Base-by-base conservation (phyloP, 805 yeast species). In the Candida vaughaniae region DNA sequence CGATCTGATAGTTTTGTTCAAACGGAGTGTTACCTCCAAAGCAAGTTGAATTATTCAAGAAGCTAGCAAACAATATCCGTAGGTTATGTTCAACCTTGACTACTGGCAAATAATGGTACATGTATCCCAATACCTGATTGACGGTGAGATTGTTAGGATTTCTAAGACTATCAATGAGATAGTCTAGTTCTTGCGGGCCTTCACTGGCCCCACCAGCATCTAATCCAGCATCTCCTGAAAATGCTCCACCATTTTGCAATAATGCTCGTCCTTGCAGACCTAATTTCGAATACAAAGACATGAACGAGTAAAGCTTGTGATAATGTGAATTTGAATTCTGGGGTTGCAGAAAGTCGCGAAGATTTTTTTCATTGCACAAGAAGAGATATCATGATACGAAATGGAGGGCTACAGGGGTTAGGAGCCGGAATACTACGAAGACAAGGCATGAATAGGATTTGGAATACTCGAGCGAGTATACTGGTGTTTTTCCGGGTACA, bases 71-170 rank as follows among this genome's bases (percentile, higher is more conserved):
- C 14, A 77, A 52, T 1, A 77, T 45, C 32, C 63, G 56, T 27
- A 77, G 55, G 49, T 77, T 77, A 38, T 61, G 62, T 43, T 66
- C 71, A 35, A 66, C 63, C 48, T 73, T 75, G 34, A 77, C 56
- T 31, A 53, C 69, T 1, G 82, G 81, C 35, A 74, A 52, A 47
- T 76, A 76, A 48, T 75, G 70, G 35, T 69, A 75, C 16, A 77
- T 37, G 48, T 73, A 72, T 1, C 80, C 74, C 12, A 75, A 46
- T 4, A 68, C 47, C 37, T 56, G 59, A 15, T 49, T 53, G 25
- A 49, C 59, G 22, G 62, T 58, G 41, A 55, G 51, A 6, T 58
- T 49, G 1, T 58, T 44, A 0, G 80, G 78, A 41, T 57, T 55
- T 22, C 72, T 42, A 17, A 77, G 48, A 16, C 74, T 73, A 39